Evolutionary conservation across 257 asterid genomes (phyloP).

Genomic region (Craterostigma plantagineum): DNA sequence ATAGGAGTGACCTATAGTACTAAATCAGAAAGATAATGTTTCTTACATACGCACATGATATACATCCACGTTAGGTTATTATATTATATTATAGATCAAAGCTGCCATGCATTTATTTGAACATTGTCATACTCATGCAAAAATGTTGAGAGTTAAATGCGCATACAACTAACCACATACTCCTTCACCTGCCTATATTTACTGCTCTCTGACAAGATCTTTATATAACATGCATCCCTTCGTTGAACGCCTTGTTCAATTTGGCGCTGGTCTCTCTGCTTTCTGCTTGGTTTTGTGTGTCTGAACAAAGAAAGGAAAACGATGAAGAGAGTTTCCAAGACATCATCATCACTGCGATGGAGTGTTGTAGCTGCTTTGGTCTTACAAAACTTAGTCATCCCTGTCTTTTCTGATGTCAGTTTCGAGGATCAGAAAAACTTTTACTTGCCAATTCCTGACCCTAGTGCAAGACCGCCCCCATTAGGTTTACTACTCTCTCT

Average conservation of each 20-base stretch:
- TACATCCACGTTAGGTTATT: no score
- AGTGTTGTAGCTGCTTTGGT: slow-evolving; percentile 24
- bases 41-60: no score
- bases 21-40: no score
- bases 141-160: not conserved
- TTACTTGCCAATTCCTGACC: slow-evolving; percentile 23
- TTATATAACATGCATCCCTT: slow-evolving; percentile 17
- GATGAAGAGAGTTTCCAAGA: no score
- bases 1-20: no score
- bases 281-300: no score
- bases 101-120: no score
- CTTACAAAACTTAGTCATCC: slow-evolving; percentile 5
- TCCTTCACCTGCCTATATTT: slow-evolving; percentile 36
- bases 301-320: slow-evolving; percentile 22
- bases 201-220: slow-evolving; percentile 23
- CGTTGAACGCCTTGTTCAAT: not conserved
- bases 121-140: no score
- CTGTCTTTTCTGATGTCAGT: slow-evolving; percentile 12
- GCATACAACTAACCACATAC: slow-evolving; percentile 43
- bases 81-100: no score
- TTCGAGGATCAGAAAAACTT: slow-evolving; percentile 54
- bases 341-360: slow-evolving; percentile 16
- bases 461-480: slow-evolving; percentile 19
- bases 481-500: slow-evolving; percentile 13
- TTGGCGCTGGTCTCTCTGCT: not conserved